A percentile compares a stretch with the other conserved stretches of the same genome.
These are phyloP conservation scores for Crithidia acanthocephali DNA, from an alignment of 208 protist genomes.

Conservation along the genomic window DNA sequence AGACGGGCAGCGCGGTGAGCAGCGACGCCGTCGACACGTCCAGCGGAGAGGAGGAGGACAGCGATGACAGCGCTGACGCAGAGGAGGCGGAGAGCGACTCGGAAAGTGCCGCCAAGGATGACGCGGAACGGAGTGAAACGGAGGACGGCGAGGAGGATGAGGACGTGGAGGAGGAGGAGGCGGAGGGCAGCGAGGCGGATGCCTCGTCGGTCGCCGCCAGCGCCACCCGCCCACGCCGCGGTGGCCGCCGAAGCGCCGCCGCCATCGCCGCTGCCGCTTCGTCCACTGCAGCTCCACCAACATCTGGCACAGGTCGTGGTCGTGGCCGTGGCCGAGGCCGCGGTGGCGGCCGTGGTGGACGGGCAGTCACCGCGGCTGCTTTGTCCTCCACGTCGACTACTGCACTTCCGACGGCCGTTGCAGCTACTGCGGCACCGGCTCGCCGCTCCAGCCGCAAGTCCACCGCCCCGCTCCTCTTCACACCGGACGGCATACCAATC, in stretches of 20 bases:
- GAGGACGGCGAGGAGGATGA: conserved; percentile 10
- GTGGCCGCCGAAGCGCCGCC: not conserved
- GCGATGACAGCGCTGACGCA: conserved; percentile 7
- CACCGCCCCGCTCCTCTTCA: conserved; percentile 23
- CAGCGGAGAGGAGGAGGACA: not conserved
- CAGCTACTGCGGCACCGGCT: not conserved
- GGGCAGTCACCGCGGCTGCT: conserved; percentile 10
- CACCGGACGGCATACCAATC: conserved; percentile 34
- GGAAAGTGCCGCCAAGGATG: too few relatives aligned
- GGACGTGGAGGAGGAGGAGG: not conserved
- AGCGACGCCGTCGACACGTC: too few relatives aligned
- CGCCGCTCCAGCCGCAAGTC: conserved; percentile 8
- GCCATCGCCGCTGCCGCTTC: not conserved
- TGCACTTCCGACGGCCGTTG: not conserved
- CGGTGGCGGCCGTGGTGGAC: conserved; percentile 28
- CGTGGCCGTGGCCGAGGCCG: conserved; percentile 25
- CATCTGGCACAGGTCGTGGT: not conserved
- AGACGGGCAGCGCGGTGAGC: too few relatives aligned
- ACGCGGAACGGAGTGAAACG: not conserved
- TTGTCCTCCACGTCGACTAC: not conserved
- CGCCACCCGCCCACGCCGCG: not conserved
- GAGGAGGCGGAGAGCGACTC: too few relatives aligned
- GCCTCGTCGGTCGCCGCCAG: not conserved
- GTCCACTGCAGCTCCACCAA: not conserved
- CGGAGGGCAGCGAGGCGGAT: not conserved